Conservation (phyloP, 129 eudicot species). For the Dittrichia graveolens region DNA sequence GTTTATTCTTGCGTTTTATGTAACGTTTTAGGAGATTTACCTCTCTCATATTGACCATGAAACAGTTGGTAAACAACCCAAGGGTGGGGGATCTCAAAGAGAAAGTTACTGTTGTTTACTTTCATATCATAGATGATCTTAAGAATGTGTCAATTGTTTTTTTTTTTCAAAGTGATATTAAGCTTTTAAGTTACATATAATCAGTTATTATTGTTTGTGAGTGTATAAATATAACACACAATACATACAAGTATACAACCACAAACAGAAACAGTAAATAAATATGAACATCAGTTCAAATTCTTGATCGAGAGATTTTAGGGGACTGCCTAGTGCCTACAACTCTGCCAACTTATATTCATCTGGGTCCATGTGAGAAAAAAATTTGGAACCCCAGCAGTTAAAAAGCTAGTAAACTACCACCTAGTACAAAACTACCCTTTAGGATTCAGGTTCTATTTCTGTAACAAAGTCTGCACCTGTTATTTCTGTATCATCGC, state of each 20-base stretch:
- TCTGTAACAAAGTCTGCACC: constrained; percentile 26
- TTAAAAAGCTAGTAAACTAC: constrained; percentile 31
- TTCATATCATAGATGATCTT: background rate
- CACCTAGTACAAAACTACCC: constrained; percentile 34
- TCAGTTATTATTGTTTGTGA: too few relatives aligned
- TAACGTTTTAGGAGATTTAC: background rate
- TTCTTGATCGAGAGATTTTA: constrained; percentile 13
- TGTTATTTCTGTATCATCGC: constrained; percentile 25
- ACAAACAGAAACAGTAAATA: background rate
- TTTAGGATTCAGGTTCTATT: constrained; percentile 40
- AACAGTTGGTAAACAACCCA: too few relatives aligned
- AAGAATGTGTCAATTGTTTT: background rate
- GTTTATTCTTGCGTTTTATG: constrained; percentile 17
- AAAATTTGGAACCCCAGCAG: constrained; percentile 29
- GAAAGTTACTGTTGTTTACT: constrained; percentile 12
- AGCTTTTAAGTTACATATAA: too few relatives aligned
- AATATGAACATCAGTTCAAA: background rate
- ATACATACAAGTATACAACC: too few relatives aligned
- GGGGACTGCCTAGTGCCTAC: background rate
- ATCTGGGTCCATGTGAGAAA: constrained; percentile 18
- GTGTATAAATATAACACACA: too few relatives aligned
- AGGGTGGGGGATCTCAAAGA: too few relatives aligned
- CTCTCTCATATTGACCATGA: too few relatives aligned
- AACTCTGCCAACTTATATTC: constrained; percentile 16
- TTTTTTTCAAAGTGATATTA: background rate